phyloP scores from a whole-genome alignment of 345 rosid species.

The Bruguiera parviflora region DNA sequence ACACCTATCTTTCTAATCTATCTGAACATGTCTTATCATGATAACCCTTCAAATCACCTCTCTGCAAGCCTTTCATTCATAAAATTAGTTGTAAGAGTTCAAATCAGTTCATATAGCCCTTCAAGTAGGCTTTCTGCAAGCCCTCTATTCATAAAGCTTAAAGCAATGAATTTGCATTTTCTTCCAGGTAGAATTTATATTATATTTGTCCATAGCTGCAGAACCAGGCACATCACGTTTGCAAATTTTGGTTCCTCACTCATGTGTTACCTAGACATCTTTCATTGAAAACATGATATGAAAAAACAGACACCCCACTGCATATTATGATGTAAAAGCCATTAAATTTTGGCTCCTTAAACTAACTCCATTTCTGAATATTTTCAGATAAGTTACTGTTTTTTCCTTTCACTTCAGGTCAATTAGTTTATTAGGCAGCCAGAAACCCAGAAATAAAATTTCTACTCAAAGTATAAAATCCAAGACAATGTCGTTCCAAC shows the following conservation, averaged over 20 bases:
- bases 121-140: no score
- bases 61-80: no score
- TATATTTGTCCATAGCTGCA: not conserved
- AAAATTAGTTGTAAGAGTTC: no score
- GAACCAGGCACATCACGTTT: not conserved
- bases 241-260: slow-evolving; percentile 4
- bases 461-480: not conserved
- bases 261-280: not conserved
- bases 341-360: no score
- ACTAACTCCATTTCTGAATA: not conserved
- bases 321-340: no score
- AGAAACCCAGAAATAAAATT: not conserved
- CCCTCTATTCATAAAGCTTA: no score
- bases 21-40: no score
- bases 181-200: not conserved
- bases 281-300: no score
- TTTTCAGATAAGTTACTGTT: not conserved
- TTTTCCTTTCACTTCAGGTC: not conserved
- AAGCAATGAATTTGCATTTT: not conserved
- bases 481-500: not conserved
- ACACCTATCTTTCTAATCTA: not conserved
- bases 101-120: no score
- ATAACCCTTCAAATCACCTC: no score
- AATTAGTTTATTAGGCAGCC: not conserved
- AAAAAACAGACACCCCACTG: no score